phyloP scores from a whole-genome alignment of 2,329 filamentous ascomycete species.

The Basipetospora chlamydospora region DNA sequence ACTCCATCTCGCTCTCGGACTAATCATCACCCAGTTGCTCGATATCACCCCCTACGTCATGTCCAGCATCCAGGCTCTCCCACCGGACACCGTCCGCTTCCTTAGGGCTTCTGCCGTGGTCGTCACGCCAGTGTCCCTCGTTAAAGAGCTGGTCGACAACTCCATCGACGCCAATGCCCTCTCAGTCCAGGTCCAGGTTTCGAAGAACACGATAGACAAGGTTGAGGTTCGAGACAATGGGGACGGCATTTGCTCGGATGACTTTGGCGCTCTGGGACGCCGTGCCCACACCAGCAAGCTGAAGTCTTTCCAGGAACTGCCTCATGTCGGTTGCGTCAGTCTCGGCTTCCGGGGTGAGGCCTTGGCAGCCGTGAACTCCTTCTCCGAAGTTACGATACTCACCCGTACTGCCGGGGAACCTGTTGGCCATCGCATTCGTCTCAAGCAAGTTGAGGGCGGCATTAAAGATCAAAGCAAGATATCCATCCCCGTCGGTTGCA shows the following conservation, averaged over 20 bases:
- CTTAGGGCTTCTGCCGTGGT: constrained; percentile 49
- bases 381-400: constrained; percentile 45
- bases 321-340: constrained; percentile 36
- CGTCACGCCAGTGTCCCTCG: constrained; percentile 41
- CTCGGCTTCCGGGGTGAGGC: constrained; percentile 70
- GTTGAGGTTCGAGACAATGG: constrained; percentile 63
- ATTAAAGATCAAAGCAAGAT: constrained; percentile 16
- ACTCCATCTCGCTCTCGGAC: too few relatives aligned
- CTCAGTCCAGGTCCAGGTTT: constrained; percentile 48
- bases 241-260: constrained; percentile 48
- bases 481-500: constrained; percentile 53
- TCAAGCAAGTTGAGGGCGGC: constrained; percentile 22
- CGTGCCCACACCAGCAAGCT: constrained; percentile 65
- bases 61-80: constrained; percentile 35
- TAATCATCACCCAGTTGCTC: too few relatives aligned
- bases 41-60: constrained; percentile 16
- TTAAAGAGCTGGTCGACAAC: constrained; percentile 71
- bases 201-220: constrained; percentile 50
- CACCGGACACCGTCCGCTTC: constrained; percentile 33
- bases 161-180: constrained; percentile 58
- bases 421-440: constrained; percentile 35
- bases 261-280: constrained; percentile 47
- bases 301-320: constrained; percentile 45
- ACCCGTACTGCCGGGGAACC: constrained; percentile 49
- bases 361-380: constrained; percentile 47